These are phyloP conservation scores for Penicillium verrucosum DNA, from an alignment of 2,329 filamentous ascomycete genomes.

Conservation along the genomic window DNA sequence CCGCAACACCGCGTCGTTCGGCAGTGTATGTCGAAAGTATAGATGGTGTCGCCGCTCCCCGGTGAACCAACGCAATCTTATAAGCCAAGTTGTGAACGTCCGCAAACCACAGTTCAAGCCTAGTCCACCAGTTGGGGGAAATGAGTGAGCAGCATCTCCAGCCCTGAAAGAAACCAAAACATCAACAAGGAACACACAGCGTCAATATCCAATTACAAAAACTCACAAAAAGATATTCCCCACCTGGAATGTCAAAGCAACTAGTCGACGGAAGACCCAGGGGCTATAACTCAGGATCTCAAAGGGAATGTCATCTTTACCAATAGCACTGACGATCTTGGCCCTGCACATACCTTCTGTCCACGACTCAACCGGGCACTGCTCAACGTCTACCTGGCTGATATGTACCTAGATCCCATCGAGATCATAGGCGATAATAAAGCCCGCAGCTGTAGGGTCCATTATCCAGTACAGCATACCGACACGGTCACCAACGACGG, in stretches of 20 bases:
- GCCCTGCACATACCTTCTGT: too few relatives aligned
- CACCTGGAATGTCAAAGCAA: conserved; percentile 37
- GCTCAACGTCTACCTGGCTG: too few relatives aligned
- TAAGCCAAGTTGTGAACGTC: conserved; percentile 51
- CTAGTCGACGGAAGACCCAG: conserved; percentile 44
- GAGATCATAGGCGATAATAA: too few relatives aligned
- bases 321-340: conserved; percentile 33
- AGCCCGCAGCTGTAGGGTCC: too few relatives aligned
- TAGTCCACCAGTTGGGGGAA: conserved; percentile 53
- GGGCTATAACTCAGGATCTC: conserved; percentile 43
- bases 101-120: conserved; percentile 55
- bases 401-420: too few relatives aligned
- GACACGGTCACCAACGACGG: too few relatives aligned
- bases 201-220: not conserved
- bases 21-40: conserved; percentile 40
- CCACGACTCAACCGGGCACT: too few relatives aligned
- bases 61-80: conserved; percentile 41
- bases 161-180: conserved; percentile 26
- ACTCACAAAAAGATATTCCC: conserved; percentile 41
- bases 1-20: conserved; percentile 40
- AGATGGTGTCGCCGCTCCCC: conserved; percentile 21
- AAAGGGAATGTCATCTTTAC: conserved; percentile 29
- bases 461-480: too few relatives aligned
- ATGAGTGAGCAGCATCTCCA: conserved; percentile 56
- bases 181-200: not conserved